Evolutionary conservation across 768 basidiomycete genomes (phyloP).

Genomic region (Tephrocybe sp.): DNA sequence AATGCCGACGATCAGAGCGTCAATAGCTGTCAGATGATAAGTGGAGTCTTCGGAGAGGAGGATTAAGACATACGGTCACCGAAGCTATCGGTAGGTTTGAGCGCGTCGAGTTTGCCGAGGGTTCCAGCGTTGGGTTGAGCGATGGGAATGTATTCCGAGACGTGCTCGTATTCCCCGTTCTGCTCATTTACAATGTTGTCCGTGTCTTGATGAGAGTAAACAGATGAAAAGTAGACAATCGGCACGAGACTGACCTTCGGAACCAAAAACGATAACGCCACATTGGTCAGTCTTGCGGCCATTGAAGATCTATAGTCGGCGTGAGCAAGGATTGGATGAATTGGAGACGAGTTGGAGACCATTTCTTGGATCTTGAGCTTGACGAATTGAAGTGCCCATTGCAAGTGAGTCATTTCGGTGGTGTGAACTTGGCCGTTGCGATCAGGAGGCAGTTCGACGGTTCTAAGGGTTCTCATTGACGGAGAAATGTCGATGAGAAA

Average conservation of each 20-base stretch:
- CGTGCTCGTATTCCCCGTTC: constrained; percentile 70
- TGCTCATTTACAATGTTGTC: constrained; percentile 59
- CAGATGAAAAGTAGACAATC: constrained; percentile 4
- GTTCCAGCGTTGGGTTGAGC: constrained; percentile 63
- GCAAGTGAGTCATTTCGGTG: constrained; percentile 71
- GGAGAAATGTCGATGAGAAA: constrained; percentile 87
- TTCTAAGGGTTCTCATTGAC: constrained; percentile 71
- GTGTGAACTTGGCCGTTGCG: constrained; percentile 47
- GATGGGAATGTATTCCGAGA: constrained; percentile 68
- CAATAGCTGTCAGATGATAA: constrained; percentile 56
- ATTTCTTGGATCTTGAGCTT: constrained; percentile 91
- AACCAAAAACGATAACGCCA: constrained; percentile 87
- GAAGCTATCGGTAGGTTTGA: constrained; percentile 50
- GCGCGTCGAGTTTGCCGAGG: constrained; percentile 60
- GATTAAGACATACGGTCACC: constrained; percentile 63
- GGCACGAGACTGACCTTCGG: constrained; percentile 48
- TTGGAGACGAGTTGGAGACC: constrained; percentile 36
- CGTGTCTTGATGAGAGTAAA: constrained; percentile 43
- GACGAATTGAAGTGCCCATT: constrained; percentile 82
- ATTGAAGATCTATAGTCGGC: constrained; percentile 68
- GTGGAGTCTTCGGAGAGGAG: neutral
- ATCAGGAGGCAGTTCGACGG: constrained; percentile 53
- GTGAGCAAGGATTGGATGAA: neutral
- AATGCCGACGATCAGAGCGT: constrained; percentile 82
- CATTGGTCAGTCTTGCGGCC: constrained; percentile 93